phyloP scores from a whole-genome alignment of 768 basidiomycete genomes.

The Phanerochaete sordida region DNA sequence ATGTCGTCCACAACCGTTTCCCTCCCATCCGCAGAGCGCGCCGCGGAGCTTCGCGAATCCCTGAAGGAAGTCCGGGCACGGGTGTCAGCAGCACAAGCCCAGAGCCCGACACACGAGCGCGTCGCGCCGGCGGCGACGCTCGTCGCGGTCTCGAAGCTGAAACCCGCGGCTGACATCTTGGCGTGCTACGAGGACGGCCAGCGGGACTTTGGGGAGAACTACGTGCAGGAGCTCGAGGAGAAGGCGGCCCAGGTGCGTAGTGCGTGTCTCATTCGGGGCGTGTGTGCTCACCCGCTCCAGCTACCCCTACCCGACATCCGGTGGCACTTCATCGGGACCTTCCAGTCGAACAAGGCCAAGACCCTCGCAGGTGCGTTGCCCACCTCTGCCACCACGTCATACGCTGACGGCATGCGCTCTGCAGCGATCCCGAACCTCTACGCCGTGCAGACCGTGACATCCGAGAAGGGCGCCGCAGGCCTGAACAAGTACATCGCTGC shows the following conservation, averaged over 20 bases:
- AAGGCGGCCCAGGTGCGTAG: constrained; percentile 54
- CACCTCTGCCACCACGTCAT: neutral
- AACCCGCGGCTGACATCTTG: constrained; percentile 82
- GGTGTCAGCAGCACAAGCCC: constrained; percentile 30
- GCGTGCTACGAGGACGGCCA: constrained; percentile 81
- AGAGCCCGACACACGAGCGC: neutral
- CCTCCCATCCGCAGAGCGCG: constrained; percentile 18
- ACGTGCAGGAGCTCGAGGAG: constrained; percentile 88
- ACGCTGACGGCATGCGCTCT: neutral
- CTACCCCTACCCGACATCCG: constrained; percentile 76
- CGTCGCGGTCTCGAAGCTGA: constrained; percentile 92
- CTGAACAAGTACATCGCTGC: constrained; percentile 69
- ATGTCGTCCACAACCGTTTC: constrained; percentile 3
- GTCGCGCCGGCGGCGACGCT: constrained; percentile 35
- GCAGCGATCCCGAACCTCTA: constrained; percentile 86
- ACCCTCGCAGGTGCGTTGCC: constrained; percentile 63
- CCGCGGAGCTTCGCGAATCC: constrained; percentile 47
- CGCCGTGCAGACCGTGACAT: constrained; percentile 83
- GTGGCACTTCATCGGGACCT: constrained; percentile 96
- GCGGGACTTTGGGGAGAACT: constrained; percentile 96
- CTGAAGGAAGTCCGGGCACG: constrained; percentile 50
- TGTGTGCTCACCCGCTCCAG: constrained; percentile 33
- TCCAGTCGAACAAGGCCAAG: constrained; percentile 95
- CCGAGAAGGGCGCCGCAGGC: constrained; percentile 72
- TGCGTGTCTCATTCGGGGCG: too few species aligned